phyloP scores from a whole-genome alignment of 208 protist species.

The Spongospora subterranea region DNA sequence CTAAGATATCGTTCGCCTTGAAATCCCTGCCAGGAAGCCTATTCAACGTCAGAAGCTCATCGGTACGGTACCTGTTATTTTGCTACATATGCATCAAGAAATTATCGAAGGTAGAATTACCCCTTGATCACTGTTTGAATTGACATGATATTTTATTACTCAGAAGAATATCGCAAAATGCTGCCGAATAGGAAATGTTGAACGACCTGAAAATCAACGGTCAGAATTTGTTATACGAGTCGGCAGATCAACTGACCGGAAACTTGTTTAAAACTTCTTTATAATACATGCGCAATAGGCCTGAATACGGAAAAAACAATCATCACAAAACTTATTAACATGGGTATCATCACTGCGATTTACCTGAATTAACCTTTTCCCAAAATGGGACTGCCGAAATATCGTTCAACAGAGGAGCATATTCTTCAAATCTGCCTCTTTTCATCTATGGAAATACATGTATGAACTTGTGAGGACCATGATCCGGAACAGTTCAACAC shows the following conservation, averaged over 20 bases:
- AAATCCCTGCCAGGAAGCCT: too few species aligned
- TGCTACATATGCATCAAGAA: too few species aligned
- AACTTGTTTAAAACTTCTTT: conserved; percentile 67
- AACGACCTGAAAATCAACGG: conserved; percentile 34
- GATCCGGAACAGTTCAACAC: background rate
- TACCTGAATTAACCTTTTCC: conserved; percentile 56
- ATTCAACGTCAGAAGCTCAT: too few species aligned
- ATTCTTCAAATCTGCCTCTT: conserved; percentile 64
- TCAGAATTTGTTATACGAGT: background rate
- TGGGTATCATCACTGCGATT: too few species aligned
- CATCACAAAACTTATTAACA: background rate
- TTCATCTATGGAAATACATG: conserved; percentile 63
- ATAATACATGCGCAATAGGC: conserved; percentile 69
- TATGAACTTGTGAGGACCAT: background rate
- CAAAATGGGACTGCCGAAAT: conserved; percentile 63
- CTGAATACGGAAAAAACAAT: conserved; percentile 13
- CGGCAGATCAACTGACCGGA: conserved; percentile 34
- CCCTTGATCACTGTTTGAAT: too few species aligned
- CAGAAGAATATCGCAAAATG: conserved; percentile 53
- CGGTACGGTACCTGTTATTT: too few species aligned
- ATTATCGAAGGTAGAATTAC: too few species aligned
- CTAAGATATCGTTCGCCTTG: too few species aligned
- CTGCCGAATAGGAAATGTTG: conserved; percentile 69
- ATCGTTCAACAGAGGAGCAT: conserved; percentile 68
- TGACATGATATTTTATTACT: too few species aligned